Evolutionary conservation across 306 rosid species (phyloP).

Genomic region (Lablab purpureus): DNA sequence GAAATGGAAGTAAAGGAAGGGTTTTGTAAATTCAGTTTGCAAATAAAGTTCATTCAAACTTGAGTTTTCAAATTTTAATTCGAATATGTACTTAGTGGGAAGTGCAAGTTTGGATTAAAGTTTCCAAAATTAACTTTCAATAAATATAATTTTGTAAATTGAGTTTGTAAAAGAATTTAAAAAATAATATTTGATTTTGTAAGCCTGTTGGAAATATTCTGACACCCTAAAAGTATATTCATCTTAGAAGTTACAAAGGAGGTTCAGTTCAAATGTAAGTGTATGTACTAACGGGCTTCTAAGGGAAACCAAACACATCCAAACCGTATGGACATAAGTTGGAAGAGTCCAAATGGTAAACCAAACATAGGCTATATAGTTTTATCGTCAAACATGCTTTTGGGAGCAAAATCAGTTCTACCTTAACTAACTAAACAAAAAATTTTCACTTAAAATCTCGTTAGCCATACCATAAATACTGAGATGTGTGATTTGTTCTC

Average conservation of each 20-base stretch:
- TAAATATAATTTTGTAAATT: background rate
- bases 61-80: background rate
- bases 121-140: background rate
- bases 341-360: background rate
- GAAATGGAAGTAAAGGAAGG: background rate
- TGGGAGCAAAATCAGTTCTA: slow-evolving; percentile 10
- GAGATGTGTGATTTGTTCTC: background rate
- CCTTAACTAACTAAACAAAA: background rate
- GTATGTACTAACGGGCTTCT: background rate
- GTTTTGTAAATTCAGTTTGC: slow-evolving; percentile 51
- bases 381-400: background rate
- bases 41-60: background rate
- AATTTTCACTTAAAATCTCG: background rate
- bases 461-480: background rate
- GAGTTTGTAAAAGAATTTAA: background rate
- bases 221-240: too few species aligned
- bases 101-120: background rate
- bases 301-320: background rate
- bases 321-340: background rate
- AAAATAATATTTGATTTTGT: too few species aligned
- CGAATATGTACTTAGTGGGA: background rate
- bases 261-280: background rate
- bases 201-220: too few species aligned
- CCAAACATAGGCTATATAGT: background rate
- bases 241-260: too few species aligned